Conservation (phyloP, 345 rosid species). For the Brassica cretica region DNA sequence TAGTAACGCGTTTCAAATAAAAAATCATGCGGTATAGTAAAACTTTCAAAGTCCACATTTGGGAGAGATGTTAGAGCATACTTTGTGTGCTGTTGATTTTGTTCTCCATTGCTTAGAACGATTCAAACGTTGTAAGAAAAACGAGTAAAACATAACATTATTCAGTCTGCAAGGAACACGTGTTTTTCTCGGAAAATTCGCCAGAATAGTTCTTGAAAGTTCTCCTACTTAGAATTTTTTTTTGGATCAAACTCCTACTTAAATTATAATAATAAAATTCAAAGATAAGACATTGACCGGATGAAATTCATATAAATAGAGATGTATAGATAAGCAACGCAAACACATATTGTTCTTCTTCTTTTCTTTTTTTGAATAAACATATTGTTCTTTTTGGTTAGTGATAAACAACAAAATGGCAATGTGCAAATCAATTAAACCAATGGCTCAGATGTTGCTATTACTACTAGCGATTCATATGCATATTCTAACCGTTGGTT, state of each 20-base stretch:
- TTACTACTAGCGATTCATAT: conserved; percentile 14
- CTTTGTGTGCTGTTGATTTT: neutral
- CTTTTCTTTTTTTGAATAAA: too few relatives aligned
- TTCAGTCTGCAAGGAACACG: neutral
- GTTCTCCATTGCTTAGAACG: neutral
- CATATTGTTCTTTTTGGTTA: neutral
- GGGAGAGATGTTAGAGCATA: neutral
- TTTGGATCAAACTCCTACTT: neutral
- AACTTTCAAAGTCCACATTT: neutral
- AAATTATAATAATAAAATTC: neutral
- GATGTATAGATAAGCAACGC: neutral
- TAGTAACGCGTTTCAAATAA: too few relatives aligned
- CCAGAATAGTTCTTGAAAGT: conserved; percentile 2
- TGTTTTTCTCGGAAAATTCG: neutral
- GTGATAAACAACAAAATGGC: conserved; percentile 3
- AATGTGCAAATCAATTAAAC: conserved; percentile 2
- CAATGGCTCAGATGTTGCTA: neutral
- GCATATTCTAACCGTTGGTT: conserved; percentile 18
- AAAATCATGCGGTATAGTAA: neutral
- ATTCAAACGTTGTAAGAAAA: neutral
- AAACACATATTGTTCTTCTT: neutral
- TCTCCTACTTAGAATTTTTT: neutral
- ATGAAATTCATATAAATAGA: conserved; percentile 3
- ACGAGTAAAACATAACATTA: neutral
- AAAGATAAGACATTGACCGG: neutral